Evolutionary conservation across 495 filamentous ascomycete species (phyloP).

Genomic region (Penicillium macrosclerotiorum): DNA sequence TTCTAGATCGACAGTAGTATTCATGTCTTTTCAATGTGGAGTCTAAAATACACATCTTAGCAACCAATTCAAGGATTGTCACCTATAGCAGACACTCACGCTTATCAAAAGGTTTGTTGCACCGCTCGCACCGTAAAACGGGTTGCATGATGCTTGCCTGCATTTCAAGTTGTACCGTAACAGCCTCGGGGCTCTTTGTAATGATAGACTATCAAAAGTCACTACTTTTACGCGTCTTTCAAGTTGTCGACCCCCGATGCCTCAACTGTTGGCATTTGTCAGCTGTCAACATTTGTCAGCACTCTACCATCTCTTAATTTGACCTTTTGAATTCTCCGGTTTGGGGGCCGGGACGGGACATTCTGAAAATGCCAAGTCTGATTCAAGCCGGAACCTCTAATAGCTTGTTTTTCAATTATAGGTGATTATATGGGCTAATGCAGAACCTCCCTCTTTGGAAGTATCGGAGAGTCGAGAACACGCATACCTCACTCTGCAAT

Average conservation of each 20-base stretch:
- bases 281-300: conserved; percentile 34
- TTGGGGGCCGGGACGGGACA: conserved; percentile 31
- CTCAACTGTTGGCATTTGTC: neutral
- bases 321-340: neutral
- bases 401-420: neutral
- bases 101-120: conserved; percentile 45
- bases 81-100: conserved; percentile 23
- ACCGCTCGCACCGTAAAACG: conserved; percentile 36
- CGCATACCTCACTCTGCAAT: neutral
- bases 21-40: conserved; percentile 47
- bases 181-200: neutral
- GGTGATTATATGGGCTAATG: neutral
- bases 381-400: neutral
- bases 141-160: conserved; percentile 19
- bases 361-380: conserved; percentile 24
- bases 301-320: neutral
- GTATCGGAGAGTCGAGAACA: neutral
- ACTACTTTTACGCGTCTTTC: too few species aligned
- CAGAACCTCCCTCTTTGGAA: too few species aligned
- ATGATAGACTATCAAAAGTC: too few species aligned
- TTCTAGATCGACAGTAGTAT: conserved; percentile 48
- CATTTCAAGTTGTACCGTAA: conserved; percentile 18
- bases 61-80: neutral
- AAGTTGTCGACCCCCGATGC: too few species aligned
- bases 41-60: conserved; percentile 20